Evolutionary conservation across 345 rosid species (phyloP), one percentile per base, ranked within the genome.

Genomic region (Eutrema japonicum): DNA sequence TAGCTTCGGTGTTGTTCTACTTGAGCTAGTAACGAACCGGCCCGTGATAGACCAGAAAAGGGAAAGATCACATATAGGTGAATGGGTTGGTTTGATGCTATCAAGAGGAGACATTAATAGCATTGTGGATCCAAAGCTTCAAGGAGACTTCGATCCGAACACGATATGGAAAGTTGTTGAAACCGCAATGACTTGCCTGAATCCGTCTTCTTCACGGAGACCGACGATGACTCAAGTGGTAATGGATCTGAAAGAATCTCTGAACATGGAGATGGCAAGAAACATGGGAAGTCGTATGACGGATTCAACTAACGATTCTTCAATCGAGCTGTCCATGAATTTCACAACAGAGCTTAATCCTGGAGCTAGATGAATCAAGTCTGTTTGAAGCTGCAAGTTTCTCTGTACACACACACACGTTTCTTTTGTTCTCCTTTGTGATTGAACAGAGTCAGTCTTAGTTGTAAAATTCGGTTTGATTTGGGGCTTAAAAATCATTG

Each of bases 1-100:
- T 64, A 83, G 87, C 74, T 88, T 83, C 14, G 88, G 90, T 13
- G 82, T 88, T 49, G 78, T 86, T 35, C 76, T 88, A 0, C 64
- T 88, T 10, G 87, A 86, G 82, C 51, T 86, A 55, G 78, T 86
- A 37, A 86, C 89, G 2, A 82, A 85, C 64, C 74, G 36, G n/a
- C 76, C 82, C 0, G 86, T 82, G 36, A 62, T 83, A 27, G 78
- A 65, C n/a, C 74, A 70, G 60, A 72, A 55, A 35, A 68, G 62
- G 6, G 80, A 75, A 11, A 59, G 32, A 52, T 7, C 71, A 6
- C 86, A 79, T 60, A 78, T 88, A 27, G 73, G 72, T 46, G 62
- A 76, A 18, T 85, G 93, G 87, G 76, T 77, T 2, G 73, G 70
- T 45, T 80, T 78, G 18, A 75, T 80, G 66, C 30, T 86, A 7